A percentile compares a stretch with the other conserved stretches of the same genome.
phyloP scores from a whole-genome alignment of 495 filamentous ascomycete species.

The Talaromyces stipitatus region DNA sequence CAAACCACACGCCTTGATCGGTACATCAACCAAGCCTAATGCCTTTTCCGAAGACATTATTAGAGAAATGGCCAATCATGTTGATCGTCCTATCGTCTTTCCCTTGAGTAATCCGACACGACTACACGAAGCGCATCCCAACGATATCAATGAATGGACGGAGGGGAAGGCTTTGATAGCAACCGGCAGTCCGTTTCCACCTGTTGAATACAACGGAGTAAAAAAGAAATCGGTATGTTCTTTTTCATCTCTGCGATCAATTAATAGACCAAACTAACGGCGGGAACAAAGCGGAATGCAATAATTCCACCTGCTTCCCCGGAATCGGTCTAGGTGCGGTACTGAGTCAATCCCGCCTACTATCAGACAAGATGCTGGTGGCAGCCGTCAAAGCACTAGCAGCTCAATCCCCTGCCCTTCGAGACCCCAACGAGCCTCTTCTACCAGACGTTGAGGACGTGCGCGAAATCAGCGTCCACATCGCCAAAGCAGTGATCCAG shows the following conservation, averaged over 20 bases:
- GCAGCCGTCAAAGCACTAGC: constrained; percentile 70
- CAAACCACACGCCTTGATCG: constrained; percentile 75
- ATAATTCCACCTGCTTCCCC: constrained; percentile 83
- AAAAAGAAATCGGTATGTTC: constrained; percentile 53
- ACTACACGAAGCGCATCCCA: constrained; percentile 73
- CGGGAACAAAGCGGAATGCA: constrained; percentile 61
- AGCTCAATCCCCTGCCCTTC: constrained; percentile 58
- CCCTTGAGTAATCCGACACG: constrained; percentile 82
- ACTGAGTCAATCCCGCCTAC: constrained; percentile 50
- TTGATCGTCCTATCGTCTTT: constrained; percentile 71
- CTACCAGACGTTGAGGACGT: constrained; percentile 73
- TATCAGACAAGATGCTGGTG: constrained; percentile 77
- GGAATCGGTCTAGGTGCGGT: constrained; percentile 79
- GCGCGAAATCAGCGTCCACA: constrained; percentile 65
- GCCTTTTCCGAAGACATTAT: constrained; percentile 71
- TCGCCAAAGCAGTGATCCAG: constrained; percentile 72
- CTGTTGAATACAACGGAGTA: constrained; percentile 59
- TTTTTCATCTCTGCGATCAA: too few relatives aligned
- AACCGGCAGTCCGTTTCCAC: constrained; percentile 76
- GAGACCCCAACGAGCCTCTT: constrained; percentile 48
- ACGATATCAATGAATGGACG: constrained; percentile 75
- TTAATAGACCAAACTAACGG: not conserved
- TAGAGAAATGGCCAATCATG: constrained; percentile 70
- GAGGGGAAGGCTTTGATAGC: constrained; percentile 72
- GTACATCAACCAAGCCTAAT: constrained; percentile 75